Evolutionary conservation across 352 stramenopile species (phyloP), one percentile per base, ranked within the genome.

Genomic region (Phytophthora sp.): DNA sequence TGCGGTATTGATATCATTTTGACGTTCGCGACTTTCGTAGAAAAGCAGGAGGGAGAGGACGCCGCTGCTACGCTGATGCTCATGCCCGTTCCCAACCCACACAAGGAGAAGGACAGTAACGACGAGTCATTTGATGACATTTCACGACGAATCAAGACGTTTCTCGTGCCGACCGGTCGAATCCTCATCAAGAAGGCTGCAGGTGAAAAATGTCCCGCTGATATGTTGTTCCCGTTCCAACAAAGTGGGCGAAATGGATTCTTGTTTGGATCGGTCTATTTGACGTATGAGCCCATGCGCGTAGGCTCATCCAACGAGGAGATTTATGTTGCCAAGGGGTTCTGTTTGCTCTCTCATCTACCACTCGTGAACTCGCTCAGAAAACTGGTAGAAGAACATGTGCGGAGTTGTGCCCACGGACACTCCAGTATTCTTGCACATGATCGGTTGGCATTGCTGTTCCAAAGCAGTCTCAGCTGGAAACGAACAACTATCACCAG

Each of bases 191-290:
- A 82, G 26, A 57, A 61, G 7, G 62, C 51, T 15, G 53, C 53
- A 20, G 63, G 63, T 42, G 69, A 75, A 35, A 61, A 66, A 9
- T 73, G 72, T n/a, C 85, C 85, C 1, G 49, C 63, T n/a, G 80
- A 90, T 46, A 73, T 67, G 35, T 60, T 94, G 38, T 92, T 94
- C 50, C 76, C 79, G 24, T 94, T 91, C 49, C 85, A 94, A 72
- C 85, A 94, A 49, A 92, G 81, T 49, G 83, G 83, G 7, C 79
- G 77, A 16, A 76, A 89, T 49, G 85, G 82, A 1, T 92, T 91
- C 39, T 47, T 94, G 29, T 92, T 91, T 57, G 85, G 83, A 0
- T 91, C 77, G 0, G 83, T 94, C 12, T 94, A 86, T 50, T 70
- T 94, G 35, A 94, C 82, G 9, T 94, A 94, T 66, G 79, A 90